A percentile compares a stretch with the other conserved stretches of the same genome.
Evolutionary conservation across 1,284 basidiomycete species (phyloP).

Genomic region (Spongispora temasekensis): DNA sequence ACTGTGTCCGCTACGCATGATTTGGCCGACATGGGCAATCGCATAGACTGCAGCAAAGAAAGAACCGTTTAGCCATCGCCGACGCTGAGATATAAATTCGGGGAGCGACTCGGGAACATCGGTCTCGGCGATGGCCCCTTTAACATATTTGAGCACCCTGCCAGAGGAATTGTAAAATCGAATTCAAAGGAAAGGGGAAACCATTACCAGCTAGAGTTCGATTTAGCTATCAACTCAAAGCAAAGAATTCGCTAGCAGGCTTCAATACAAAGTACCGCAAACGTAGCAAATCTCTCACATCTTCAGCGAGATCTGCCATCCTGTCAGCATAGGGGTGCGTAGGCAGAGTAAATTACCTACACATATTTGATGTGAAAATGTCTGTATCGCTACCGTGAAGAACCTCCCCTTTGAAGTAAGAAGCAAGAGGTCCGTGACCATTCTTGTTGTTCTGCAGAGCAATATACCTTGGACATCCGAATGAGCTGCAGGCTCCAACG

Average conservation of each 20-base stretch:
- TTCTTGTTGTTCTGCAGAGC: constrained; percentile 87
- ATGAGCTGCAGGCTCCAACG: background rate
- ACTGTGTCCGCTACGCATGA: constrained; percentile 85
- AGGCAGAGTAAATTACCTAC: constrained; percentile 44
- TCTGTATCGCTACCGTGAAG: constrained; percentile 90
- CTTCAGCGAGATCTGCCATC: constrained; percentile 75
- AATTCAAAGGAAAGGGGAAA: background rate
- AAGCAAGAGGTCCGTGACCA: constrained; percentile 87
- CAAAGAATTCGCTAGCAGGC: constrained; percentile 79
- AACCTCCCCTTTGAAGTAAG: constrained; percentile 97
- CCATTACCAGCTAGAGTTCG: constrained; percentile 77
- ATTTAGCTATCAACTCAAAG: constrained; percentile 95
- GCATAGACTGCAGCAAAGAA: constrained; percentile 94
- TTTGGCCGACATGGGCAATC: constrained; percentile 82
- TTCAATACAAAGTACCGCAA: constrained; percentile 4
- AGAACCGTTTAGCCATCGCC: constrained; percentile 92
- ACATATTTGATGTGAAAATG: constrained; percentile 94
- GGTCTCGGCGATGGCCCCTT: constrained; percentile 93
- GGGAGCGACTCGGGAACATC: constrained; percentile 94
- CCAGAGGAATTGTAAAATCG: background rate
- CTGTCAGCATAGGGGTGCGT: constrained; percentile 8
- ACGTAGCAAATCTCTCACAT: constrained; percentile 50
- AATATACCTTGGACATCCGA: constrained; percentile 58
- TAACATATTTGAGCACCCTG: constrained; percentile 95
- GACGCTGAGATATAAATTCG: constrained; percentile 93